A percentile compares a stretch with the other conserved stretches of the same genome.
Evolutionary conservation across 1,139 yeast genomes (phyloP).

Genomic region (Hyphopichia wangnamkhiaoensis): DNA sequence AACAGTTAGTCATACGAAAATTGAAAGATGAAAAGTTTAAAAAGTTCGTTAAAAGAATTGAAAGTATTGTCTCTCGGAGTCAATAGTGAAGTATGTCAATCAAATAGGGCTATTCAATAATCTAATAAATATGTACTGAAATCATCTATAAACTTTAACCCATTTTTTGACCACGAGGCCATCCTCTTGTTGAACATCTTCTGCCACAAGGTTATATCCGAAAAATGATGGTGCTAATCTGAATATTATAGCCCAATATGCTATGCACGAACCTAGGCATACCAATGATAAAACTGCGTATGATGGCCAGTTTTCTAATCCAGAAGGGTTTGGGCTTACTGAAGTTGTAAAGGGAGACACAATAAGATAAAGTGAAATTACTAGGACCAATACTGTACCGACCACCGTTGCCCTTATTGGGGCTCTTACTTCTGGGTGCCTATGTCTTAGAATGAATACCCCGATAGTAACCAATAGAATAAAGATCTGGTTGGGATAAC

Average conservation of each 20-base stretch:
- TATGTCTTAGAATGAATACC: slow-evolving; percentile 46
- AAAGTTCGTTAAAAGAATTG: slow-evolving; percentile 14
- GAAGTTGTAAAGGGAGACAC: slow-evolving; percentile 49
- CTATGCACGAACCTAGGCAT: slow-evolving; percentile 33
- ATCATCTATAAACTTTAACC: slow-evolving; percentile 29
- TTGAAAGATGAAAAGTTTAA: slow-evolving; percentile 12
- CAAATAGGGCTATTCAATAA: no score
- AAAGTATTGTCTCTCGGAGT: slow-evolving; percentile 6
- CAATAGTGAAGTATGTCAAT: no score
- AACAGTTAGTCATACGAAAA: slow-evolving; percentile 1
- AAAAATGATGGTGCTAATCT: slow-evolving; percentile 43
- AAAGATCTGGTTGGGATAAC: slow-evolving; percentile 64
- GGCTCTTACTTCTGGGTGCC: slow-evolving; percentile 47
- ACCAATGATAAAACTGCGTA: slow-evolving; percentile 46
- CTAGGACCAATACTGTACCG: slow-evolving; percentile 45
- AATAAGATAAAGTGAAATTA: slow-evolving; percentile 41
- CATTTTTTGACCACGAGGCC: slow-evolving; percentile 58
- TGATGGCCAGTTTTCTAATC: slow-evolving; percentile 52
- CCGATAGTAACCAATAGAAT: slow-evolving; percentile 53
- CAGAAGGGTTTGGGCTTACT: slow-evolving; percentile 40
- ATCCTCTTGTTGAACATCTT: slow-evolving; percentile 44
- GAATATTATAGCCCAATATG: slow-evolving; percentile 54
- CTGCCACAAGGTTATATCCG: slow-evolving; percentile 42
- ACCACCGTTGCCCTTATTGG: slow-evolving; percentile 49
- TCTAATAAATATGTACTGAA: no score